Evolutionary conservation across 257 asterid genomes (phyloP), one percentile per base, ranked within the genome.

Genomic region (Plectranthus barbatus): DNA sequence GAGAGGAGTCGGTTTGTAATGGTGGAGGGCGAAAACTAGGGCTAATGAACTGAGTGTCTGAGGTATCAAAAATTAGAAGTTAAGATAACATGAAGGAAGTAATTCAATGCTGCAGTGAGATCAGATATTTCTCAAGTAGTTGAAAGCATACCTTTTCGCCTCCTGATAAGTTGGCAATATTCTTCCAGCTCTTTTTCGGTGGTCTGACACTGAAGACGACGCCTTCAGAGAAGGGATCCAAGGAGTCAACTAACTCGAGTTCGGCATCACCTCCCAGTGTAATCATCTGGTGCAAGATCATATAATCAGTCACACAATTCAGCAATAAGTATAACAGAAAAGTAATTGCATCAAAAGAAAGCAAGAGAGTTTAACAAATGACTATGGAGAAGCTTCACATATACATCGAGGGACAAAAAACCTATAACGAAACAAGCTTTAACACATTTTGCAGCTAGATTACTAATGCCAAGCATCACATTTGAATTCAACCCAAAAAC

Each of bases 241-340:
- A 77, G 42, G 99, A 92, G 78, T 92, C 99, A 6, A 92, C 94
- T 55, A 92, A 66, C 80, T 92, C 99, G 9, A 92, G 94, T 64
- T 92, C 99, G 20, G 99, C 99, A 65, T 92, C 99, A 20, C 99
- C 99, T 69, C 97, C 99, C 56, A 92, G 90, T 33, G 99, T 92
- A 69, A 89, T 92, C 99, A 92, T 92, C 98, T 92, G 80, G 10
- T 37, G 42, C 48, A 71, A 59, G 63, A 74, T n/a, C 54, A 52
- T 19, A 50, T 39, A 60, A 11, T n/a, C n/a, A n/a, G n/a, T n/a
- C n/a, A n/a, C n/a, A n/a, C 58, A 39, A 9, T 34, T 10, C 12
- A 51, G 17, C 17, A 4, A 42, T 4, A 11, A 10, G n/a, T 1
- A 4, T 10, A 12, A 40, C n/a, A 12, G 12, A 40, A 12, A 0